Base-by-base conservation (phyloP, 208 protist species). In the Leishmania lainsoni region DNA sequence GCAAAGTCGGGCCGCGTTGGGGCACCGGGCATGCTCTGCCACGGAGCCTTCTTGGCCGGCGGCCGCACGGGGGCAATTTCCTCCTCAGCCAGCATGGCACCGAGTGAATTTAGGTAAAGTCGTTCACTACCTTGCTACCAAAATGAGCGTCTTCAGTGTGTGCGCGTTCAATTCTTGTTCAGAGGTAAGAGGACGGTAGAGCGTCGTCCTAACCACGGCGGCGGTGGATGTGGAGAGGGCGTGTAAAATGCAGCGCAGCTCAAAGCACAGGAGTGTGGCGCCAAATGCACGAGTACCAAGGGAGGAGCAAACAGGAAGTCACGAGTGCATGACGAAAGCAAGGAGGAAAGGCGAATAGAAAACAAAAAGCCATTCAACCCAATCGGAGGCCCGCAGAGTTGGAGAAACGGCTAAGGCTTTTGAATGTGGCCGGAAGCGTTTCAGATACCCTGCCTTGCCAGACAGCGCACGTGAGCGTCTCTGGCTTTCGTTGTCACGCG, bases 11-110 rank as follows among this genome's bases (percentile, higher is more conserved):
- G 94, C 59, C 85, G 81, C 42, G 75, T 70, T 12, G 89, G 91
- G 20, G 89, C 94, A 22, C 88, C 92, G 29, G 91, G 89, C 59
- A 87, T 88, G 10, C 76, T 87, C 70, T 95, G 86, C 92, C 94
- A 97, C 35, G 85, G 78, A 0, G 86, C 89, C 29, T 76, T 56
- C 17, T 75, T 70, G 12, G 61, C 22, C 45, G 52, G 26, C 9
- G 63, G 61, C 5, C 48, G 58, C 4, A 56, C 70, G 2, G 29
- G 8, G 52, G n/a, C 39, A 10, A 49, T 52, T n/a, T 76, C 78
- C 26, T 76, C 81, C 20, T 79, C 72, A 26, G 65, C 76, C 6
- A 78, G 70, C 78, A 86, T 86, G 14, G 29, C 10, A 16, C n/a
- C 26, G 6, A 42, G 39, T 35, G 3, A 77, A 51, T 17, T 32